A percentile compares a stretch with the other conserved stretches of the same genome.
Evolutionary conservation across 2,329 filamentous ascomycete species (phyloP).

Genomic region (Microdochium nivale): DNA sequence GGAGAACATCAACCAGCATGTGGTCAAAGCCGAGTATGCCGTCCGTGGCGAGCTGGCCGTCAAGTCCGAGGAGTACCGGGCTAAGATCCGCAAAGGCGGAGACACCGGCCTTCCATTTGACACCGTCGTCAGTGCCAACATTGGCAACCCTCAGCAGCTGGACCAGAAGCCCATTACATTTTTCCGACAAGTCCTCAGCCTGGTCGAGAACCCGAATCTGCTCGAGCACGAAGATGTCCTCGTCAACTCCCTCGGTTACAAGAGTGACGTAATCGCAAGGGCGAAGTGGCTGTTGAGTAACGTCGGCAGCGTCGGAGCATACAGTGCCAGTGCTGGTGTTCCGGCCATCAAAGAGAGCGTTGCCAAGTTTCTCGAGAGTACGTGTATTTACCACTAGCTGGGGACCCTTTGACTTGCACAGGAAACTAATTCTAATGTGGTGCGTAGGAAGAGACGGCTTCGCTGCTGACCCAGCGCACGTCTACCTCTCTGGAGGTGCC

Average conservation of each 20-base stretch:
- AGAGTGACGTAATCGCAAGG: conserved; percentile 78
- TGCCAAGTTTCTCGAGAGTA: conserved; percentile 85
- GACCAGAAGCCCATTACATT: conserved; percentile 99
- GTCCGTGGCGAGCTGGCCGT: conserved; percentile 93
- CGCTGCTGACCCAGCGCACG: conserved; percentile 67
- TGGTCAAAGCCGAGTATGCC: conserved; percentile 86
- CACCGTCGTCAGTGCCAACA: conserved; percentile 92
- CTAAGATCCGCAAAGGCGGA: conserved; percentile 54
- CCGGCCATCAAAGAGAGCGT: conserved; percentile 82
- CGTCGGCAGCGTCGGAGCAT: conserved; percentile 88
- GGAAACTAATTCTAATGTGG: conserved; percentile 7
- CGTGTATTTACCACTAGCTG: conserved; percentile 19
- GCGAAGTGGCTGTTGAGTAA: conserved; percentile 73
- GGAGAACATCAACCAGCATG: conserved; percentile 86
- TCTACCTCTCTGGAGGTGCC: conserved; percentile 88
- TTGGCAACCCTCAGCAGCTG: conserved; percentile 96
- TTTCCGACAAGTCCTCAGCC: conserved; percentile 91
- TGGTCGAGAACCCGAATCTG: conserved; percentile 82
- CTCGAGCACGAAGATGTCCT: conserved; percentile 79
- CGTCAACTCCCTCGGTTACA: conserved; percentile 69
- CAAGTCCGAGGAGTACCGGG: conserved; percentile 85
- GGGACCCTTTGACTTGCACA: not conserved
- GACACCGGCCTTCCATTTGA: conserved; percentile 66
- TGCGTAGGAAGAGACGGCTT: conserved; percentile 77
- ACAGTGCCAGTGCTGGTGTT: conserved; percentile 88